Base-by-base conservation (phyloP, 2,329 filamentous ascomycete species). In the Aspergillus sp. region DNA sequence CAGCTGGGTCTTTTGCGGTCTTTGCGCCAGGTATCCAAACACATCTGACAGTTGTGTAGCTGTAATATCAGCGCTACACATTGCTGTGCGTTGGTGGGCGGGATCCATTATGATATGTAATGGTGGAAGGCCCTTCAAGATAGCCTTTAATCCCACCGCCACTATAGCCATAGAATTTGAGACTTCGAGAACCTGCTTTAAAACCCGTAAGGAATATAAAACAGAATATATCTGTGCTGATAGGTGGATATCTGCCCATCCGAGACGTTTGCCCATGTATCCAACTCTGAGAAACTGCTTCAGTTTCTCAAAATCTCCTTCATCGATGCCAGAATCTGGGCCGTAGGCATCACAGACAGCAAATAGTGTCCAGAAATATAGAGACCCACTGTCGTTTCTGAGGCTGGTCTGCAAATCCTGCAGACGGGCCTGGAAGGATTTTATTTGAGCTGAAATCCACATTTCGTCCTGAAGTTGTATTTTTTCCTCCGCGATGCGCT, bases 161-260 rank as follows among this genome's bases (percentile, higher is more conserved):
- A 63, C 39, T n/a, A 57, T 55, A 43, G 54, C 52, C 19, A 39
- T 39, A 17, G 52, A 23, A 69, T 78, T 57, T 71, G 79, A 21
- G 31, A 68, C 53, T 5, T 58, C 58, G 47, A 82, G 61, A 4
- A 86, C 53, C 66, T 90, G 68, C 64, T 86, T 61, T 68, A 85
- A 62, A 76, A 89, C 82, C 44, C 85, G 79, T 1, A 89, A 67
- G 0, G 87, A 89, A 66, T 89, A 90, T 6, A 85, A 71, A 0
- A 81, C 77, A 4, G 83, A 84, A 54, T 88, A 84, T 0, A 86
- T 70, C 61, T 88, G 84, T 0, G 87, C 86, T 8, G 80, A 70
- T 48, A 88, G 77, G 64, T 91, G 88, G 44, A 89, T 72, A 17
- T 82, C 74, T 9, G 81, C 76, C 88, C 87, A 90, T 1, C 77